phyloP scores from a whole-genome alignment of 179 eudicot species.

The Actinidia arguta region DNA sequence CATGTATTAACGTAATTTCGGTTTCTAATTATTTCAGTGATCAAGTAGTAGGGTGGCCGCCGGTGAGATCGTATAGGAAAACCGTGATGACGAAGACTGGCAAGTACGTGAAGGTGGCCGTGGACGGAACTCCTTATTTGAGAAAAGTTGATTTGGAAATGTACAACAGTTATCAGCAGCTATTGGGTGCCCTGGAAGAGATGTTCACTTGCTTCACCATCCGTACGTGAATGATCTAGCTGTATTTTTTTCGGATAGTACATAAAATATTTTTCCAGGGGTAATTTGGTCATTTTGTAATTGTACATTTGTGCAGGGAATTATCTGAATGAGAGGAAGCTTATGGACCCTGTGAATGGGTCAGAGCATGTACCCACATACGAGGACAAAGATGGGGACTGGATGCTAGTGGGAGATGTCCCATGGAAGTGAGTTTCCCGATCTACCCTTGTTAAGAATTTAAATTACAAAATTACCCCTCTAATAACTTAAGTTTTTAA shows the following conservation, averaged over 20 bases:
- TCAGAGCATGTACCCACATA: constrained; percentile 77
- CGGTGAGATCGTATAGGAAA: constrained; percentile 66
- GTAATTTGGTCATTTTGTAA: constrained; percentile 10
- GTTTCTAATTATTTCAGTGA: constrained; percentile 31
- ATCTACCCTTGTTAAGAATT: neutral
- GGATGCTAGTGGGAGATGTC: constrained; percentile 96
- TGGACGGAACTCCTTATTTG: constrained; percentile 88
- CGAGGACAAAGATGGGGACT: constrained; percentile 93
- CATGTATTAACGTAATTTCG: no score
- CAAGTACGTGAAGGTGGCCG: constrained; percentile 86
- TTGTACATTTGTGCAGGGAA: constrained; percentile 34
- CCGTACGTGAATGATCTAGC: constrained; percentile 39
- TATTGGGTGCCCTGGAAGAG: constrained; percentile 58
- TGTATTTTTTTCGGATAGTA: no score
- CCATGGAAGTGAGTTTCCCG: constrained; percentile 80
- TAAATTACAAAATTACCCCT: no score
- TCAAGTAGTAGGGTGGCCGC: constrained; percentile 86
- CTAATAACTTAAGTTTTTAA: no score
- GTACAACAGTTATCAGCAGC: constrained; percentile 59
- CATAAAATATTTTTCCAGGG: neutral
- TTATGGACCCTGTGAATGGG: constrained; percentile 66
- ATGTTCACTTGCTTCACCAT: constrained; percentile 72
- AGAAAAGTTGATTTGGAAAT: constrained; percentile 78
- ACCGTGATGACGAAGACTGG: constrained; percentile 46
- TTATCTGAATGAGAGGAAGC: constrained; percentile 52